Evolutionary conservation across 106 monocot genomes (phyloP), one percentile per base, ranked within the genome.

Genomic region (Dendrobium chrysotoxum): DNA sequence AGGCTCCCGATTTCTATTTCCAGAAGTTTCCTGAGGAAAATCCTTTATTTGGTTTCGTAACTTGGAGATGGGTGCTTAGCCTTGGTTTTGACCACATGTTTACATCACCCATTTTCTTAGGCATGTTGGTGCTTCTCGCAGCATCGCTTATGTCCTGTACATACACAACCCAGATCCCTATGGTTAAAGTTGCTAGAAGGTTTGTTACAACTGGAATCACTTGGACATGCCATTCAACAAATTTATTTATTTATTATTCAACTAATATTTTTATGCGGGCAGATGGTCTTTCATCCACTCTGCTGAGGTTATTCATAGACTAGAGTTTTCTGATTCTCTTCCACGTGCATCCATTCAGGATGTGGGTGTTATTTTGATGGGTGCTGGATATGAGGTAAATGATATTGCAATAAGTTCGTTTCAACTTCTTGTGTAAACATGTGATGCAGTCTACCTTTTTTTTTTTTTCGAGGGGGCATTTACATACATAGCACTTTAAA

Each of bases 41-140:
- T 71, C 85, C 96, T 80, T 57, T 88, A 15, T 72, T 88, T 40
- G 92, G 97, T 53, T 85, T 98, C 80, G 35, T 96, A 28, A 90
- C 83, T 15, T 95, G 98, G 98, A 92, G 85, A 88, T 99, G 88
- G 92, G 78, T 99, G 72, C 87, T 99, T 65, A 77, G 78, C 13
- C 92, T 92, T 78, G 95, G 98, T 28, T 99, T 99, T 65, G 98
- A 99, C 78, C 98, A 99, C 81, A 99, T 99, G 95, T 95, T 90
- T 82, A 81, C 91, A 26, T 99, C 98, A 35, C 98, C 98, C 13
- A 85, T 99, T 15, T 99, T 99, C 78, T 79, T 99, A 12, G 92
- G 91, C 71, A 88, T 99, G 90, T 72, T 95, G 75, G 79, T 87
- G 35, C 91, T 99, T 28, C 92, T 99, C 21, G 98, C 92, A 18